Evolutionary conservation across 2,329 filamentous ascomycete species (phyloP).

Genomic region (Grosmannia huntii): DNA sequence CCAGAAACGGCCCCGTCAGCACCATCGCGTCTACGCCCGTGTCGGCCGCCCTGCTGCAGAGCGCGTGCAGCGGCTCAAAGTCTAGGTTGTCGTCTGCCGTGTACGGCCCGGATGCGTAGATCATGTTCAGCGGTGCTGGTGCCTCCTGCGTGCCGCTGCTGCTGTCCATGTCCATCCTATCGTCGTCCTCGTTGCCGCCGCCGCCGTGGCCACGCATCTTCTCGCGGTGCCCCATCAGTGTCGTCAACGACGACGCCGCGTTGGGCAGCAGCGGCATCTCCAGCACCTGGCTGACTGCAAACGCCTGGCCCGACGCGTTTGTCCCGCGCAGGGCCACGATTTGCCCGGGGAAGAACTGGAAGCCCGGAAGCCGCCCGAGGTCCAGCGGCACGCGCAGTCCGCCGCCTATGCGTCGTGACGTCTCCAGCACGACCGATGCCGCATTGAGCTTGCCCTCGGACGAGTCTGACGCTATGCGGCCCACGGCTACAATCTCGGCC

Average conservation of each 20-base stretch:
- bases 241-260: conserved; percentile 55
- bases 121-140: conserved; percentile 57
- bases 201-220: conserved; percentile 48
- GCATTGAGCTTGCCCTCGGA: conserved; percentile 76
- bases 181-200: conserved; percentile 14
- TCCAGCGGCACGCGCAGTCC: conserved; percentile 73
- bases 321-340: conserved; percentile 78
- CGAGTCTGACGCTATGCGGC: conserved; percentile 80
- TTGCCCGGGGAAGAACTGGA: conserved; percentile 88
- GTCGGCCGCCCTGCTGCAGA: conserved; percentile 67
- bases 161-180: conserved; percentile 47
- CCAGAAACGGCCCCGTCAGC: conserved; percentile 77
- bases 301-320: conserved; percentile 76
- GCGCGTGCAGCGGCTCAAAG: conserved; percentile 71
- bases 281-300: conserved; percentile 66
- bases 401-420: conserved; percentile 69
- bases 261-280: conserved; percentile 60
- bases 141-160: conserved; percentile 13
- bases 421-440: conserved; percentile 78
- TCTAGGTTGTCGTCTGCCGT: conserved; percentile 86
- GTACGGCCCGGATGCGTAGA: conserved; percentile 79
- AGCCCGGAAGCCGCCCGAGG: conserved; percentile 52
- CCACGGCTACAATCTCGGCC: conserved; percentile 77
- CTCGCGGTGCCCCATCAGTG: conserved; percentile 56
- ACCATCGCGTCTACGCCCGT: conserved; percentile 67